Base-by-base conservation (phyloP, 2,329 filamentous ascomycete species). In the Monilinia vaccinii-corymbosi region DNA sequence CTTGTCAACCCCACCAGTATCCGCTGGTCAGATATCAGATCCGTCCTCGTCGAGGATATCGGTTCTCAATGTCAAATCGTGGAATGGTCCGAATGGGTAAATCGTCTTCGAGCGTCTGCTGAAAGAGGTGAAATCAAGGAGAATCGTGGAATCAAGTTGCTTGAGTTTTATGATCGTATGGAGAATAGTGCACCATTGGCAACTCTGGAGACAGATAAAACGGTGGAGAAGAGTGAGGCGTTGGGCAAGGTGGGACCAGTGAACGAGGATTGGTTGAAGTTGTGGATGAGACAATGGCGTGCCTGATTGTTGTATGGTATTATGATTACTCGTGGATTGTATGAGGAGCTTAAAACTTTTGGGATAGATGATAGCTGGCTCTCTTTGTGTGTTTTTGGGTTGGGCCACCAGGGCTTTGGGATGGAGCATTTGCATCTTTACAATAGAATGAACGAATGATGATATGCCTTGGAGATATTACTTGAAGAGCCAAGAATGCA, bases 111-210 rank as follows among this genome's bases (percentile, higher is more conserved):
- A 59, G 71, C 71, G 0, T 66, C 69, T 77, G 3, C 72, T 70
- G 55, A 64, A 1, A n/a, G 40, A 1, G 71, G 67, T 56, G 80
- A 80, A 63, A 63, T 79, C 0, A 72, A 72, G 4, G 71, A 68
- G 58, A 81, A 80, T 63, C 79, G 79, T 0, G 79, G 75, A 11
- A 65, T 81, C 45, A 83, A 82, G 71, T 70, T 83, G 48, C 64
- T 82, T 0, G 69, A 69, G 25, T 74, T 62, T 50, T 56, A 60
- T 55, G 28, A 31, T 10, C 59, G 66, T 60, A 21, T 73, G 28
- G 44, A 58, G 58, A 28, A 61, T 0, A 34, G 52, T 14, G 63
- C 64, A 8, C 31, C 66, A 18, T 51, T 58, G 16, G 46, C 56
- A 4, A 31, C 6, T 42, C 63, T 61, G 14, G 55, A 58, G 1